A percentile compares a stretch with the other conserved stretches of the same genome.
Conservation (phyloP, 75 land plant genomes). For the Larix kaempferi region DNA sequence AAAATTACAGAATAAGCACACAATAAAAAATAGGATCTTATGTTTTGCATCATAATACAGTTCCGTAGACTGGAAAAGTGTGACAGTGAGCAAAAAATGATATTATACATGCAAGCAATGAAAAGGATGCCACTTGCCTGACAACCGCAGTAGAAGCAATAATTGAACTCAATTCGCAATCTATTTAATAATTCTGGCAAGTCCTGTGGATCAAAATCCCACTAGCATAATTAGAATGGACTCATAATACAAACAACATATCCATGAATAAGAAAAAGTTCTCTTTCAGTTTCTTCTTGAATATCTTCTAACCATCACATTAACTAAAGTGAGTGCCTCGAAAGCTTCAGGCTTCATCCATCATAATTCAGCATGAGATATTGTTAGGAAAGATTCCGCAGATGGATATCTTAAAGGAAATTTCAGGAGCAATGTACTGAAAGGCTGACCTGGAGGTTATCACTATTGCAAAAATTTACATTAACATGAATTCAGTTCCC, state of each 20-base stretch:
- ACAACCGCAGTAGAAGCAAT: slow-evolving; percentile 13
- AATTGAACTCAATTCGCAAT: slow-evolving; percentile 10
- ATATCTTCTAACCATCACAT: too few species aligned
- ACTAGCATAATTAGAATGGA: background rate
- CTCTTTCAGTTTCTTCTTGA: too few species aligned
- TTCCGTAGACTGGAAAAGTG: background rate
- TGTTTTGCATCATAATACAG: background rate
- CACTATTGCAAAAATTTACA: background rate
- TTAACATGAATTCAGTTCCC: background rate
- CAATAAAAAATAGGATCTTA: background rate
- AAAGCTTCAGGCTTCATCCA: background rate
- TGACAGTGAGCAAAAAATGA: background rate
- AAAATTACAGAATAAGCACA: background rate
- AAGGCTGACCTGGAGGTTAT: background rate
- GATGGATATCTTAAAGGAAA: background rate
- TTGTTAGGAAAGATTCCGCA: background rate
- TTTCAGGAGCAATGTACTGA: background rate
- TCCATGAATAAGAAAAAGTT: too few species aligned
- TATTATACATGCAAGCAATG: background rate
- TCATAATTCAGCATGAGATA: background rate
- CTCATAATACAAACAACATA: background rate
- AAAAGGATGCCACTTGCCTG: slow-evolving; percentile 6
- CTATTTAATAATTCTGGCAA: slow-evolving; percentile 4
- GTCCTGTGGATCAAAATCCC: slow-evolving; percentile 5
- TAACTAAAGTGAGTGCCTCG: background rate